Base-by-base conservation (phyloP, 2,329 filamentous ascomycete species). In the Pseudogymnoascus sp. region DNA sequence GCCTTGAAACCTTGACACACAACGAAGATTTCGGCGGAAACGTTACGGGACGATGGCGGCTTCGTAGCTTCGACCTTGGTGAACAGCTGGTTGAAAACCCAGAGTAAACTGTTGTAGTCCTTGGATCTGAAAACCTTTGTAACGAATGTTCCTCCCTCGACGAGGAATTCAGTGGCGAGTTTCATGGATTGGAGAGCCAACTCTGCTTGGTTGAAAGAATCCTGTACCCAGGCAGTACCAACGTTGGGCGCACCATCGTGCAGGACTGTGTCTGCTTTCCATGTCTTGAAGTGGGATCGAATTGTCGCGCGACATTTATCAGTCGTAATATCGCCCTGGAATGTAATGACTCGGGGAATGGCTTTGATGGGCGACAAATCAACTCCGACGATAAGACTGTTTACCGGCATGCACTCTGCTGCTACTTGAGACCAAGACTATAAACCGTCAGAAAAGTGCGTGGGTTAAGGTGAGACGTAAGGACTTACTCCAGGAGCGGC, bases 191-290 rank as follows among this genome's bases (percentile, higher is more conserved):
- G 90, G 61, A 99, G 78, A 10, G 89, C 91, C 60, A 99, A 79
- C 76, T 97, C 93, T 63, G 93, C 94, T 76, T 99, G 94, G 65
- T 93, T 93, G 82, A 96, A 99, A 47, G 94, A 94, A 79, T 99
- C 94, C 77, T 99, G 94, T 44, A 92, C 89, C 94, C 94, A 99
- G 0, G 94, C 92, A 0, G 92, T 93, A 85, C 94, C 94, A 62
- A 99, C 94, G 70, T 99, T 99, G 54, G 94, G 94, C 0, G 94
- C 94, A 76, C 94, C 94, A 73, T 99, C 94, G 77, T 99, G 94
- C 39, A 99, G 80, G 4, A 99, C 94, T 0, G 89, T 91, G 73
- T 99, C 94, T 17, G 90, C 92, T 74, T 97, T 97, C 89, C 91
- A 93, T 9, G 90, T 92, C 77, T 97, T 97, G 58, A 99, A 77